Evolutionary conservation across 371 early-diverging fungal genomes (phyloP).

Genomic region (Syncephalis plumigaleata): DNA sequence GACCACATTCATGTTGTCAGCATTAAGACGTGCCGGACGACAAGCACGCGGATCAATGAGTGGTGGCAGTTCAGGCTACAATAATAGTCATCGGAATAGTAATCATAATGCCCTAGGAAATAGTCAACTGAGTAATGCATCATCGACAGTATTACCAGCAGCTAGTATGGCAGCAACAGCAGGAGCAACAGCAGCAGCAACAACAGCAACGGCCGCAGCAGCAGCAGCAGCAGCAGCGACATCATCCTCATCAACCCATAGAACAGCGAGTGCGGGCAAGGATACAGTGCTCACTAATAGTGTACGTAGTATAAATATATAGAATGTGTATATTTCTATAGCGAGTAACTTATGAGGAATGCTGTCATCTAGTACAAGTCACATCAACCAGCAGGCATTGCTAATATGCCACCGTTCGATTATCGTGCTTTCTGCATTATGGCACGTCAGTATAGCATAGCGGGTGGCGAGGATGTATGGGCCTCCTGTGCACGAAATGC

Average conservation of each 20-base stretch:
- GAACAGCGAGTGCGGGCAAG: too few relatives aligned
- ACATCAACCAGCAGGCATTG: constrained; percentile 11
- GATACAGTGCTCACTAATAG: too few relatives aligned
- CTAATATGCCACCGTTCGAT: constrained; percentile 47
- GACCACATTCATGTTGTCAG: too few relatives aligned
- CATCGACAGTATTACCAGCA: too few relatives aligned
- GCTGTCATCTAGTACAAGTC: too few relatives aligned
- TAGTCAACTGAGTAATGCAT: constrained; percentile 63
- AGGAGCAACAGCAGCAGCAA: background rate
- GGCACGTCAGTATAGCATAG: constrained; percentile 40
- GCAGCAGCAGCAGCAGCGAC: too few relatives aligned
- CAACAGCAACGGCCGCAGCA: too few relatives aligned
- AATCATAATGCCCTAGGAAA: constrained; percentile 11
- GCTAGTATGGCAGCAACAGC: constrained; percentile 19
- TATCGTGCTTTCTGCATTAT: constrained; percentile 40
- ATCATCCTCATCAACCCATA: too few relatives aligned
- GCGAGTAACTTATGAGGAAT: too few relatives aligned
- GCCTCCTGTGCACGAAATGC: constrained; percentile 47
- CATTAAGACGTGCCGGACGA: background rate
- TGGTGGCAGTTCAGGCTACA: constrained; percentile 24
- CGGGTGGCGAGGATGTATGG: constrained; percentile 14
- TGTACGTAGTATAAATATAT: too few relatives aligned
- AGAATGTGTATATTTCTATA: too few relatives aligned
- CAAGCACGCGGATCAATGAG: background rate
- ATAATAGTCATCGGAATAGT: too few relatives aligned